Percentiles rank a stretch among this genome's conserved stretches.
These are phyloP conservation scores for Backusella morwellensis DNA, from an alignment of 192 early-diverging fungal genomes.

Conservation along the genomic window DNA sequence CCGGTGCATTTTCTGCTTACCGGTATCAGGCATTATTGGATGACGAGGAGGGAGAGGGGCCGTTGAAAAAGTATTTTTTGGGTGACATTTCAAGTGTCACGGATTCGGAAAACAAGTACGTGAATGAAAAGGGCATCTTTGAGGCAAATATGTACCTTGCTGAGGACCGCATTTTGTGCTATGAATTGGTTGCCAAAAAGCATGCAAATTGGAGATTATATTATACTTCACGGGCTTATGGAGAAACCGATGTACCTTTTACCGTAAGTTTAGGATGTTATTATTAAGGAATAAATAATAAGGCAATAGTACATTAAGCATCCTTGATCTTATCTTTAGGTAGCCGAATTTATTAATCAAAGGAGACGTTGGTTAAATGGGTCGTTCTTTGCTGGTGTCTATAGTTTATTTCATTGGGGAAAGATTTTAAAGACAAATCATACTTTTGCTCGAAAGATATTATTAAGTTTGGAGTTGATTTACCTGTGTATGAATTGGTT, in stretches of 20 bases:
- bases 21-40: constrained; percentile 68
- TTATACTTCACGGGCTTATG: constrained; percentile 68
- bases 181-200: constrained; percentile 73
- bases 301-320: not conserved
- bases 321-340: not conserved
- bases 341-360: constrained; percentile 78
- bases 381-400: constrained; percentile 75
- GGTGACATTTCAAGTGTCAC: constrained; percentile 49
- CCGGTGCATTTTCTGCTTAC: constrained; percentile 82
- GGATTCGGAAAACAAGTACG: constrained; percentile 38
- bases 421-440: constrained; percentile 69
- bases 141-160: constrained; percentile 67
- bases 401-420: constrained; percentile 60
- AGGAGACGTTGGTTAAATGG: constrained; percentile 67
- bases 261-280: not conserved
- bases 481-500: constrained; percentile 81
- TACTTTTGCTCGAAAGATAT: constrained; percentile 59
- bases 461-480: constrained; percentile 72
- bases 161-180: constrained; percentile 77
- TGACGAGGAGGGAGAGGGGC: constrained; percentile 47
- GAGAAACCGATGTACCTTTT: constrained; percentile 79
- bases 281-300: not conserved
- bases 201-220: constrained; percentile 61
- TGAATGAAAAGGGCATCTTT: constrained; percentile 60
- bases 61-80: constrained; percentile 70